Percentiles rank a stretch among this genome's conserved stretches.
Evolutionary conservation across 2,329 filamentous ascomycete species (phyloP).

Genomic region (Pestalotiopsis sp.): DNA sequence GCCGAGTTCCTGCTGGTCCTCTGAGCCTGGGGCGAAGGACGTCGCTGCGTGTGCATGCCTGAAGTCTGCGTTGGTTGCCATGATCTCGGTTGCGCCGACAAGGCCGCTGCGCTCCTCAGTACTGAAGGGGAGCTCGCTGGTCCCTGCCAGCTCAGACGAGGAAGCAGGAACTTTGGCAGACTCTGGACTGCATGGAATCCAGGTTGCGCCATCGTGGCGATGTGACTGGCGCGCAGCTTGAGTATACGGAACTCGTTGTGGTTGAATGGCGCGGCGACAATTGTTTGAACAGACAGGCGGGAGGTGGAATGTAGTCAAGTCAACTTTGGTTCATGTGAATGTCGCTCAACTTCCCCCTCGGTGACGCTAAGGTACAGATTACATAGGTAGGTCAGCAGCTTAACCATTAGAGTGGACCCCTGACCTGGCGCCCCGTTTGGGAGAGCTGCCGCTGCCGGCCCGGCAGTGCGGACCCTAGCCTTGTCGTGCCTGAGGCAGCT

Average conservation of each 20-base stretch:
- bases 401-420: background rate
- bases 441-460: background rate
- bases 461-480: background rate
- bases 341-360: background rate
- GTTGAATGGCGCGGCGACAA: background rate
- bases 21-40: constrained; percentile 13
- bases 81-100: constrained; percentile 22
- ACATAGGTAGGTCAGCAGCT: background rate
- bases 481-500: constrained; percentile 7
- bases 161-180: constrained; percentile 56
- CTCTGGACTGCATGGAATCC: constrained; percentile 35
- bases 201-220: constrained; percentile 27
- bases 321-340: background rate
- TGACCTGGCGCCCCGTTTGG: background rate
- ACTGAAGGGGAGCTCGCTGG: constrained; percentile 29
- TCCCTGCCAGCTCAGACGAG: constrained; percentile 55
- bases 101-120: constrained; percentile 27
- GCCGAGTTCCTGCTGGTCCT: constrained; percentile 15
- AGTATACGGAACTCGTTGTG: too few species aligned
- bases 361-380: background rate
- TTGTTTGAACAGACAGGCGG: background rate
- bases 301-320: background rate
- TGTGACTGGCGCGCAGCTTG: background rate
- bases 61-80: constrained; percentile 21
- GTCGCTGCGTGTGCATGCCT: constrained; percentile 24